A percentile compares a stretch with the other conserved stretches of the same genome.
phyloP scores from a whole-genome alignment of 768 basidiomycete genomes.

The Termitomyces sp. region DNA sequence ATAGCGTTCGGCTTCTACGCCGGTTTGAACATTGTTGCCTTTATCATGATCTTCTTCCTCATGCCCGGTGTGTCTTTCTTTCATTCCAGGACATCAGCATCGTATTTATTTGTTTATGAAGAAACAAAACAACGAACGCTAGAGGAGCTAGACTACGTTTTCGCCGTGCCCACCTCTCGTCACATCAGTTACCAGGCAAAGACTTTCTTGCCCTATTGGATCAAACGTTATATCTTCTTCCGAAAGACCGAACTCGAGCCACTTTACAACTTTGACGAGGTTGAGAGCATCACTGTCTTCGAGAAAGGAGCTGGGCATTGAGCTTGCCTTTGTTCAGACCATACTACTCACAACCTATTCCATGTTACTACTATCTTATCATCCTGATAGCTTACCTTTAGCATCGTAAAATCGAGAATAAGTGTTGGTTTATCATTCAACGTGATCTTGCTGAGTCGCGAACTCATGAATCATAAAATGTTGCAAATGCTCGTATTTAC shows the following conservation, averaged over 20 bases:
- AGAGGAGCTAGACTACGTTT: constrained; percentile 45
- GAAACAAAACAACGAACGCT: constrained; percentile 51
- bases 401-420: too few relatives aligned
- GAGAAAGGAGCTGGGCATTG: constrained; percentile 35
- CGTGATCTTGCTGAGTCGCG: too few relatives aligned
- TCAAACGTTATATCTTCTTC: constrained; percentile 40
- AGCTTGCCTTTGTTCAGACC: neutral
- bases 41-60: constrained; percentile 51
- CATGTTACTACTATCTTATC: neutral
- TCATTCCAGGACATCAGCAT: neutral
- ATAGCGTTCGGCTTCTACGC: constrained; percentile 54
- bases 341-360: neutral
- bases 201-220: constrained; percentile 44
- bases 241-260: constrained; percentile 32
- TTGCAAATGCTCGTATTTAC: too few relatives aligned
- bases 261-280: constrained; percentile 48
- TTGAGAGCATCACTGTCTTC: constrained; percentile 35
- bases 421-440: too few relatives aligned
- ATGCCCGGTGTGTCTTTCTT: constrained; percentile 36
- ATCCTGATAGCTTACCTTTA: too few relatives aligned
- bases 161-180: constrained; percentile 41
- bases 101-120: constrained; percentile 9
- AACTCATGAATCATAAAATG: too few relatives aligned
- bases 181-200: constrained; percentile 39
- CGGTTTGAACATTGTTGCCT: constrained; percentile 41